Percentiles rank a stretch among this genome's conserved stretches.
Conservation (phyloP, 352 stramenopile genomes). For the Globisporangium mamillatum region DNA sequence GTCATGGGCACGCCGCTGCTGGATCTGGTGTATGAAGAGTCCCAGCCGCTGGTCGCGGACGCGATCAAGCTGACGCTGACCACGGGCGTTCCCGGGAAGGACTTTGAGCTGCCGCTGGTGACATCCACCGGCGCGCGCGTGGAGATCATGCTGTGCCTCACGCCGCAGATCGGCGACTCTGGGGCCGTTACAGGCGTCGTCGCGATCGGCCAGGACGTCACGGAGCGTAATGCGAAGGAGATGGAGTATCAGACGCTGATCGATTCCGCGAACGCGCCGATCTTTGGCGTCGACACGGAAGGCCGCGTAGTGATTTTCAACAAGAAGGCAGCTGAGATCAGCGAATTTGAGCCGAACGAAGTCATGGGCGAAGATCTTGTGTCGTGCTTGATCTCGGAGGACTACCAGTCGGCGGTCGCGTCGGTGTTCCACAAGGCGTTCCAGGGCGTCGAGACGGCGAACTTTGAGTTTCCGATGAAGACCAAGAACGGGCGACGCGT, state of each 20-base stretch:
- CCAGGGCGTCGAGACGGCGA: constrained; percentile 63
- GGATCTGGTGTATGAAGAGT: constrained; percentile 47
- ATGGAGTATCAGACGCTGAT: constrained; percentile 64
- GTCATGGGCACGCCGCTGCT: constrained; percentile 46
- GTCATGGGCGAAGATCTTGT: constrained; percentile 84
- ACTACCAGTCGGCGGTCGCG: constrained; percentile 60
- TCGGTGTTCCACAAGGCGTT: constrained; percentile 72
- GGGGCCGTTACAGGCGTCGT: constrained; percentile 50
- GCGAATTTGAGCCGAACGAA: constrained; percentile 85
- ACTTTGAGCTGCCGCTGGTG: constrained; percentile 56
- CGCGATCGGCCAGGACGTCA: constrained; percentile 70
- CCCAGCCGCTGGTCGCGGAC: constrained; percentile 37
- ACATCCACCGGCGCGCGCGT: constrained; percentile 44
- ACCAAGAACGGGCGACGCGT: constrained; percentile 75
- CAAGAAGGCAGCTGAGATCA: constrained; percentile 79
- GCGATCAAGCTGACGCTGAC: constrained; percentile 40
- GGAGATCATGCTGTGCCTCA: constrained; percentile 55
- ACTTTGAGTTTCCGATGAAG: constrained; percentile 80
- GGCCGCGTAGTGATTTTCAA: constrained; percentile 78
- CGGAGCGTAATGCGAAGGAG: constrained; percentile 56
- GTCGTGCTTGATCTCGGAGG: constrained; percentile 69
- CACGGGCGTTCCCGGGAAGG: constrained; percentile 41
- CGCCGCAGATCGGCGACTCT: constrained; percentile 40
- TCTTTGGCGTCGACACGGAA: constrained; percentile 37
- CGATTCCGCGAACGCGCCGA: constrained; percentile 11